Evolutionary conservation across 2,329 filamentous ascomycete species (phyloP).

Genomic region (Reticulascus tulasneorum): DNA sequence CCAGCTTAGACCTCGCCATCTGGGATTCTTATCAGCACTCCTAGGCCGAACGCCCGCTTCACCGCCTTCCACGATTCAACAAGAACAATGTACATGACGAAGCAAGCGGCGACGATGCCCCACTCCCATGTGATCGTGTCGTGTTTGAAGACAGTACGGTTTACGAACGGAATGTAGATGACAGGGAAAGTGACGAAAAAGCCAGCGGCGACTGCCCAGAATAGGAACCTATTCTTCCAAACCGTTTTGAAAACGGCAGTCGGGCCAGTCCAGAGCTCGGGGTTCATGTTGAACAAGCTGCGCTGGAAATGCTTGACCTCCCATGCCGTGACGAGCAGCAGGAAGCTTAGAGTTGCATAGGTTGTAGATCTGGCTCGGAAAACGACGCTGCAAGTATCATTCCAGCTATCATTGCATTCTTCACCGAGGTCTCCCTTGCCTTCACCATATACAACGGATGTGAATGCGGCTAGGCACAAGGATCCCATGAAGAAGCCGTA

Average conservation of each 20-base stretch:
- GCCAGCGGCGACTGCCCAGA: conserved; percentile 58
- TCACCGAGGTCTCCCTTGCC: conserved; percentile 45
- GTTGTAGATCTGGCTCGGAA: conserved; percentile 65
- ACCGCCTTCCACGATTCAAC: conserved; percentile 67
- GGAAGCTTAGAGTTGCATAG: conserved; percentile 66
- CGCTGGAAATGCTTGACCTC: conserved; percentile 69
- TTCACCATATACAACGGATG: conserved; percentile 53
- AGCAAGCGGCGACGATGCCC: conserved; percentile 60
- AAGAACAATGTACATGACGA: conserved; percentile 57
- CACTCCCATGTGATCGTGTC: conserved; percentile 67
- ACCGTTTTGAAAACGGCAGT: conserved; percentile 56
- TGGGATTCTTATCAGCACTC: conserved; percentile 15
- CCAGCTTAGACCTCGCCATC: conserved; percentile 1
- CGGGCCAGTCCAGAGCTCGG: conserved; percentile 42
- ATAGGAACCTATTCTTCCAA: conserved; percentile 65
- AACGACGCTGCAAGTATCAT: conserved; percentile 47
- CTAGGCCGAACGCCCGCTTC: conserved; percentile 49
- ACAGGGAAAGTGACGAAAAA: conserved; percentile 59
- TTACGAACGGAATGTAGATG: conserved; percentile 65
- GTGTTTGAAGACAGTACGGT: conserved; percentile 66
- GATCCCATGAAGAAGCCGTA: conserved; percentile 62
- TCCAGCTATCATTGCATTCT: conserved; percentile 55
- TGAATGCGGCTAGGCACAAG: conserved; percentile 58
- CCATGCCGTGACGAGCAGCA: conserved; percentile 67
- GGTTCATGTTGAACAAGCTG: conserved; percentile 65